Conservation (phyloP, 2,329 filamentous ascomycete species). For the Talaromyces pinophilus region DNA sequence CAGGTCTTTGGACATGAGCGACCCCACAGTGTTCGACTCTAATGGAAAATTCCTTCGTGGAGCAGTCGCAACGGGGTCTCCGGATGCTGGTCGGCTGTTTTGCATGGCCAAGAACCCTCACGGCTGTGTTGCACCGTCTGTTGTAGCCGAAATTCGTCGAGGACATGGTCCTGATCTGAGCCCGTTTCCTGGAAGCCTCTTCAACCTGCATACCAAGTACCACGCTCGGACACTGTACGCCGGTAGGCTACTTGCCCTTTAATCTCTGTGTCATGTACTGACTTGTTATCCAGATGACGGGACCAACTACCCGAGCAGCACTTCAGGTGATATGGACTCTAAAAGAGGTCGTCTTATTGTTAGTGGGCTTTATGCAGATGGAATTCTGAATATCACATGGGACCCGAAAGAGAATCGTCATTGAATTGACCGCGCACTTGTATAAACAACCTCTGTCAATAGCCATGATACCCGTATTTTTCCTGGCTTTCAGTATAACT, state of each 20-base stretch:
- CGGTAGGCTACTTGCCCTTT: constrained; percentile 14
- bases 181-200: constrained; percentile 25
- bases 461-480: not conserved
- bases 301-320: constrained; percentile 24
- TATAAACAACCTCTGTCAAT: not conserved
- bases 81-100: constrained; percentile 22
- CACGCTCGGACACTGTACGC: constrained; percentile 24
- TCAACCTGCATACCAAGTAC: constrained; percentile 21
- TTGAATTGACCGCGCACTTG: constrained; percentile 1
- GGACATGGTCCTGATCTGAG: constrained; percentile 24
- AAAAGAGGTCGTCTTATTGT: constrained; percentile 26
- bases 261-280: not conserved
- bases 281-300: constrained; percentile 24
- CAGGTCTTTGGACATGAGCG: constrained; percentile 22
- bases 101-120: constrained; percentile 25
- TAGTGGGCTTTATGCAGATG: constrained; percentile 25
- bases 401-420: constrained; percentile 22
- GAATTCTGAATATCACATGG: constrained; percentile 27
- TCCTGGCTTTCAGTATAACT: not conserved
- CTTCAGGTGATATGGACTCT: constrained; percentile 25
- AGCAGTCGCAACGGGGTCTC: constrained; percentile 24
- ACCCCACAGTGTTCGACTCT: constrained; percentile 25
- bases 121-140: constrained; percentile 24
- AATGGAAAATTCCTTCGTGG: constrained; percentile 26
- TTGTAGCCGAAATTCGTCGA: constrained; percentile 26